Conservation (phyloP, 163 green algal genomes). For the Trebouxia gelatinosa region DNA sequence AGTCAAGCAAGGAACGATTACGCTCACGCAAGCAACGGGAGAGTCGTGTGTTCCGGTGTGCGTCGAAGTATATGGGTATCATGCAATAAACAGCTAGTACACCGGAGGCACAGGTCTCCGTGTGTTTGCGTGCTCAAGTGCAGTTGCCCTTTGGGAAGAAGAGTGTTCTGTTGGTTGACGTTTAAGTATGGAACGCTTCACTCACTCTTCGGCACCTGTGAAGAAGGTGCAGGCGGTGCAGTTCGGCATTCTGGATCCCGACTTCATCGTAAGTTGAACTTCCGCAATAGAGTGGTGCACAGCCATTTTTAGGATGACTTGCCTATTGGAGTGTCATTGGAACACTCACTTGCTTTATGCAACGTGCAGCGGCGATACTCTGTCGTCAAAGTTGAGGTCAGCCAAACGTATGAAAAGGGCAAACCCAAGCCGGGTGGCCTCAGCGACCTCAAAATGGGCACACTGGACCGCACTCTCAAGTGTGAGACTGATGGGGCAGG, state of each 20-base stretch:
- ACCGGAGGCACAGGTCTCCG: not conserved
- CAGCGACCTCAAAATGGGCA: constrained; percentile 92
- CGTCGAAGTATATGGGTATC: not conserved
- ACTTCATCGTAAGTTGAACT: constrained; percentile 94
- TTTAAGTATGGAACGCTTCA: constrained; percentile 78
- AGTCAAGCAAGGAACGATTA: not conserved
- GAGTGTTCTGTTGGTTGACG: not conserved
- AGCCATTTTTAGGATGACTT: too few species aligned
- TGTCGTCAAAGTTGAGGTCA: constrained; percentile 89
- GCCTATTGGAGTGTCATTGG: too few species aligned
- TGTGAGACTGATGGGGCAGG: constrained; percentile 84
- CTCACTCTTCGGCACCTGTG: constrained; percentile 77
- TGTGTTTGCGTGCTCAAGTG: too few species aligned
- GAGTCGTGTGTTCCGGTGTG: not conserved
- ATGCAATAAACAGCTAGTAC: not conserved
- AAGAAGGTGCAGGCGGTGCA: constrained; percentile 90
- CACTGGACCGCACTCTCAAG: constrained; percentile 86
- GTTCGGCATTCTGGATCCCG: constrained; percentile 94
- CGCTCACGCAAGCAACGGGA: not conserved
- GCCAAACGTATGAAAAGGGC: constrained; percentile 91
- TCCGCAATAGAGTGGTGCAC: too few species aligned
- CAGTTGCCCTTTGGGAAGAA: too few species aligned
- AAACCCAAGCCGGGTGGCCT: constrained; percentile 85
- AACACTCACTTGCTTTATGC: too few species aligned
- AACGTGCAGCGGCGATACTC: constrained; percentile 85